Evolutionary conservation across 2,329 filamentous ascomycete species (phyloP), one percentile per base, ranked within the genome.

Genomic region (Macrophomina pseudophaseolina): DNA sequence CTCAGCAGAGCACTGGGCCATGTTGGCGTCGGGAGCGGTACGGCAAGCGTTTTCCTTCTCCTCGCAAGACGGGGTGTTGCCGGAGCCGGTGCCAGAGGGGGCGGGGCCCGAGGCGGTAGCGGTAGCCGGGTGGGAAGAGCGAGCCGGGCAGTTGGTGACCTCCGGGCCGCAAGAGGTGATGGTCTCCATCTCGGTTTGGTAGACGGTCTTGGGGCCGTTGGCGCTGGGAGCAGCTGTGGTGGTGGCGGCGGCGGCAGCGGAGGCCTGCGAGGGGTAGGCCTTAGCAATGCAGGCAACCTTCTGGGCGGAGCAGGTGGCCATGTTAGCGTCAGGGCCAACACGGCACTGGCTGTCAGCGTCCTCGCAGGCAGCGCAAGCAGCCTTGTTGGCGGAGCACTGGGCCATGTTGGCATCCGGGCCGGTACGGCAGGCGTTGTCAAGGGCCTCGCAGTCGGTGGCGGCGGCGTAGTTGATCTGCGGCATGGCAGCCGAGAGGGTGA

Each of bases 71-170:
- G 12, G 33, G 23, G 18, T 48, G 30, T 14, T 46, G 44, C 42
- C n/a, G n/a, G 59, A 44, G n/a, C 44, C 44, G 48, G 59, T 49
- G 44, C 44, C 40, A n/a, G 40, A 63, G 9, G 44, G 33, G 42
- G 56, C 56, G 38, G 40, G 56, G n/a, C 14, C 56, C 16, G 42
- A 32, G 58, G 51, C 32, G 40, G 46, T 40, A 48, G 30, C 35
- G n/a, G 56, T 63, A 49, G 56, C 48, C 33, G 65, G 59, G 30
- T 48, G 58, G 58, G 58, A 49, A 60, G 66, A 48, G 44, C 62
- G 54, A 54, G 65, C 67, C 52, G 69, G 68, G 69, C 67, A 71
- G 67, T 67, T 66, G 64, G 68, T 68, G 65, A 69, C 64, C 44
- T 65, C 60, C 46, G 54, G 63, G 48, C 58, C 60, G 66, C 65